Conservation (phyloP, 768 basidiomycete species). For the Phaffia tasmanica region DNA sequence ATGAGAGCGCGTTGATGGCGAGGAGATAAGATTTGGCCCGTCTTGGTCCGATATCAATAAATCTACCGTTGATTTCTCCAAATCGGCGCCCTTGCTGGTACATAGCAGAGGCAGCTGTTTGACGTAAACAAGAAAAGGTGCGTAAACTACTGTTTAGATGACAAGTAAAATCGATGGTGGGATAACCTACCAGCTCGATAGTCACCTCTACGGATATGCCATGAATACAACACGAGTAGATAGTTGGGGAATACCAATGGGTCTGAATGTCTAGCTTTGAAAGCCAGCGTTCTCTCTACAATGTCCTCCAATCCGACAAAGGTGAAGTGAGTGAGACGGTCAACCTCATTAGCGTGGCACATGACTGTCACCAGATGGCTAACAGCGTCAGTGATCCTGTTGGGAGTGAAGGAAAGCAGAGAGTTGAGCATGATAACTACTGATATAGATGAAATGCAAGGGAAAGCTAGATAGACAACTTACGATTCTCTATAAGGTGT, state of each 20-base stretch:
- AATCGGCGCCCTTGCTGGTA: slow-evolving; percentile 80
- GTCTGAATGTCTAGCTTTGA: slow-evolving; percentile 88
- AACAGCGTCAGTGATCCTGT: slow-evolving; percentile 69
- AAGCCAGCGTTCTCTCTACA: slow-evolving; percentile 75
- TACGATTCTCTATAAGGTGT: slow-evolving; percentile 69
- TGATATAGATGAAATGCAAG: slow-evolving; percentile 9
- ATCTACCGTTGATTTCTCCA: slow-evolving; percentile 42
- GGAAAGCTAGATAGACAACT: slow-evolving; percentile 37
- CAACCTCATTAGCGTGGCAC: slow-evolving; percentile 79
- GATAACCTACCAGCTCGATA: slow-evolving; percentile 75
- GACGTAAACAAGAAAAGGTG: slow-evolving; percentile 14
- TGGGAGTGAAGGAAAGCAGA: neutral
- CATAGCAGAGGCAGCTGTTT: slow-evolving; percentile 76
- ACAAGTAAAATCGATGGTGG: neutral
- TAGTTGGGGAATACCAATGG: slow-evolving; percentile 75
- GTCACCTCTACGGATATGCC: slow-evolving; percentile 77
- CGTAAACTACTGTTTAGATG: neutral
- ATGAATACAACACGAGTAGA: slow-evolving; percentile 83
- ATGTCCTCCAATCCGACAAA: slow-evolving; percentile 76
- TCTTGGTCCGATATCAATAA: slow-evolving; percentile 51
- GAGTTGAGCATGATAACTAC: slow-evolving; percentile 15
- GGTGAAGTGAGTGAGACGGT: slow-evolving; percentile 64
- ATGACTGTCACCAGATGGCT: slow-evolving; percentile 75
- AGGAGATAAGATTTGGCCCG: slow-evolving; percentile 63
- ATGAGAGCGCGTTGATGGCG: slow-evolving; percentile 74